Conservation (phyloP, 1,284 basidiomycete species). For the Sporisorium scitamineum region DNA sequence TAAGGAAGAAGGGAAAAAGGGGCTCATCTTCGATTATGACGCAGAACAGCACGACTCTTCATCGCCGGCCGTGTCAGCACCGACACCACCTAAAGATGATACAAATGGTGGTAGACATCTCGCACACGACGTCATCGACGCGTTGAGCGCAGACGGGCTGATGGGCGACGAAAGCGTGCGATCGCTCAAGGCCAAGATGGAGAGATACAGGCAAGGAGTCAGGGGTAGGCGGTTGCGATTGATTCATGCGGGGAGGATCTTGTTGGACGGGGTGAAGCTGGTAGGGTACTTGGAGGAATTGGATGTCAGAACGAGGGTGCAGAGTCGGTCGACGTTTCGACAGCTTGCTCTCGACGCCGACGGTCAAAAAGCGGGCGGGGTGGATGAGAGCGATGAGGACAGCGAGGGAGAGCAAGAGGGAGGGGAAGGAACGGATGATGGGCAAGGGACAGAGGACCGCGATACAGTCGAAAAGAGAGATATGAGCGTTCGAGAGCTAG, state of each 20-base stretch:
- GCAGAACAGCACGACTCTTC: slow-evolving; percentile 2
- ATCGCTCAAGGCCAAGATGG: slow-evolving; percentile 12
- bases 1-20: too few species aligned
- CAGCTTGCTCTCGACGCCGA: slow-evolving; percentile 21
- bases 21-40: slow-evolving; percentile 26
- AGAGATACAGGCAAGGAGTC: not conserved
- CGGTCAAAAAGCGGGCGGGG: not conserved
- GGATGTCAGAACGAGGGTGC: slow-evolving; percentile 23
- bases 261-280: slow-evolving; percentile 49
- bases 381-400: not conserved
- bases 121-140: slow-evolving; percentile 1
- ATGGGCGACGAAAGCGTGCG: slow-evolving; percentile 31
- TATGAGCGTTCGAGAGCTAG: slow-evolving; percentile 24
- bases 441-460: not conserved
- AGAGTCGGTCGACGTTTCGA: slow-evolving; percentile 23
- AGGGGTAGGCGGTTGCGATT: slow-evolving; percentile 30
- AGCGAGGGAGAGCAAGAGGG: not conserved
- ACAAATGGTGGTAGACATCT: not conserved
- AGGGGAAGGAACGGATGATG: not conserved
- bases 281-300: slow-evolving; percentile 51
- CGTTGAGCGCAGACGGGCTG: slow-evolving; percentile 9
- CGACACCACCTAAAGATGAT: not conserved
- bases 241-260: slow-evolving; percentile 52
- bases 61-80: not conserved
- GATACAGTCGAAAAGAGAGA: slow-evolving; percentile 20